Evolutionary conservation across 116 monocot genomes (phyloP).

Genomic region (Zostera marina): DNA sequence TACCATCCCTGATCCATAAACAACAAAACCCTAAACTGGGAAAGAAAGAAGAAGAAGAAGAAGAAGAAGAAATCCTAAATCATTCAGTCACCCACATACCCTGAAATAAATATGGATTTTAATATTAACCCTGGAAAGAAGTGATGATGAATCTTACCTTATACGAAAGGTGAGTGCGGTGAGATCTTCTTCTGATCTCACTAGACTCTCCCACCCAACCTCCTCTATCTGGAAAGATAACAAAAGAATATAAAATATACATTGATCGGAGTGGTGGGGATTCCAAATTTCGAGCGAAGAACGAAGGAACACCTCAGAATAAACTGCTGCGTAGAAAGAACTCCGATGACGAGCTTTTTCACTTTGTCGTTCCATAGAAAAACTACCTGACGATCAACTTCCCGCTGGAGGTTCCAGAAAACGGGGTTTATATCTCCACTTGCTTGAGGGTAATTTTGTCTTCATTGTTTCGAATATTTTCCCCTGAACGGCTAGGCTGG

Average conservation of each 20-base stretch:
- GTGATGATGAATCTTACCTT: conserved; percentile 9
- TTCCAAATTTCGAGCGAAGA: not conserved
- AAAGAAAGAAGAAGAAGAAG: too few species aligned
- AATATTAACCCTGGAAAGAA: not conserved
- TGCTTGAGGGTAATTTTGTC: too few species aligned
- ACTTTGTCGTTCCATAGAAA: not conserved
- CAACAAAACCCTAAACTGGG: not conserved
- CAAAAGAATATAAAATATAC: not conserved
- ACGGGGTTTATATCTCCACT: too few species aligned
- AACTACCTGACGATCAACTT: too few species aligned
- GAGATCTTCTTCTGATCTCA: conserved; percentile 21
- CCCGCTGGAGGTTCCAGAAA: too few species aligned
- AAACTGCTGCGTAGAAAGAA: conserved; percentile 3
- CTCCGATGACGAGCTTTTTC: not conserved
- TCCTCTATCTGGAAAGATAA: conserved; percentile 22
- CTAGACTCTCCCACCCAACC: conserved; percentile 29
- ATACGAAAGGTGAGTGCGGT: conserved; percentile 24
- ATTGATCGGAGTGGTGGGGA: too few species aligned
- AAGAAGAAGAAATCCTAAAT: not conserved
- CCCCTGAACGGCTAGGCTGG: too few species aligned
- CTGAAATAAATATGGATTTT: not conserved
- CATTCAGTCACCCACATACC: not conserved
- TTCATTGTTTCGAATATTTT: too few species aligned
- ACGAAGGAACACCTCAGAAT: not conserved
- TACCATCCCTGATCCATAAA: not conserved